Conservation (phyloP, 2,329 filamentous ascomycete genomes). For the Fusarium austroafricanum region DNA sequence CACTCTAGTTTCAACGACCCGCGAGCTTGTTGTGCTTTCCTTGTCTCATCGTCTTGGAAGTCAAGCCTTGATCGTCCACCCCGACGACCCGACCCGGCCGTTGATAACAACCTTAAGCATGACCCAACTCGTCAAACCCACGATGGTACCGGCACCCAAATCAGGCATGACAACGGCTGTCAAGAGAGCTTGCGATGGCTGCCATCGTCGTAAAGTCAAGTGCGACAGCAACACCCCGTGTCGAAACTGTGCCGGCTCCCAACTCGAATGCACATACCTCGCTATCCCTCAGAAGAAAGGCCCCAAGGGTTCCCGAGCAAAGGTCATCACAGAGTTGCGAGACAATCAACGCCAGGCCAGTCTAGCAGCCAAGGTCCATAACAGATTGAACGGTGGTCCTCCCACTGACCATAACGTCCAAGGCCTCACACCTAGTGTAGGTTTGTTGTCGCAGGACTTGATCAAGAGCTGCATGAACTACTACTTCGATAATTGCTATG, state of each 20-base stretch:
- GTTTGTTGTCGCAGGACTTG: slow-evolving; percentile 70
- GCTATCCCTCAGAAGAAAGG: slow-evolving; percentile 81
- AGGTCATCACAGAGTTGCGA: slow-evolving; percentile 79
- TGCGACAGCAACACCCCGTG: slow-evolving; percentile 78
- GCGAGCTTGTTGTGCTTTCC: slow-evolving; percentile 10
- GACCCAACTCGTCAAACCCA: not conserved
- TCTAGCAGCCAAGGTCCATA: slow-evolving; percentile 70
- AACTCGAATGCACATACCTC: slow-evolving; percentile 78
- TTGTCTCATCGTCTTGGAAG: slow-evolving; percentile 18
- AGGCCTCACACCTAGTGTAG: slow-evolving; percentile 65
- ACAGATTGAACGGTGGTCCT: slow-evolving; percentile 67
- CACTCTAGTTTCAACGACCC: slow-evolving; percentile 4
- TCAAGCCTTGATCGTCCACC: slow-evolving; percentile 12
- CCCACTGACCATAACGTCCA: slow-evolving; percentile 59
- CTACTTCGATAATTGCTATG: slow-evolving; percentile 75
- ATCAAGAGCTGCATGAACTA: slow-evolving; percentile 75
- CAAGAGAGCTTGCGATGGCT: slow-evolving; percentile 76
- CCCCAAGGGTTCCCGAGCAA: slow-evolving; percentile 78
- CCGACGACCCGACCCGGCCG: slow-evolving; percentile 20
- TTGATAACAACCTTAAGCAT: slow-evolving; percentile 13
- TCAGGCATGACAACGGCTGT: slow-evolving; percentile 60
- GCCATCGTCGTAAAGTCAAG: slow-evolving; percentile 80
- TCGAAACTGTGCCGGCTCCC: slow-evolving; percentile 75
- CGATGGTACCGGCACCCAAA: slow-evolving; percentile 1
- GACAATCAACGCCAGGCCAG: slow-evolving; percentile 75